Evolutionary conservation across 2,329 filamentous ascomycete genomes (phyloP).

Genomic region (Curvularia sp.): DNA sequence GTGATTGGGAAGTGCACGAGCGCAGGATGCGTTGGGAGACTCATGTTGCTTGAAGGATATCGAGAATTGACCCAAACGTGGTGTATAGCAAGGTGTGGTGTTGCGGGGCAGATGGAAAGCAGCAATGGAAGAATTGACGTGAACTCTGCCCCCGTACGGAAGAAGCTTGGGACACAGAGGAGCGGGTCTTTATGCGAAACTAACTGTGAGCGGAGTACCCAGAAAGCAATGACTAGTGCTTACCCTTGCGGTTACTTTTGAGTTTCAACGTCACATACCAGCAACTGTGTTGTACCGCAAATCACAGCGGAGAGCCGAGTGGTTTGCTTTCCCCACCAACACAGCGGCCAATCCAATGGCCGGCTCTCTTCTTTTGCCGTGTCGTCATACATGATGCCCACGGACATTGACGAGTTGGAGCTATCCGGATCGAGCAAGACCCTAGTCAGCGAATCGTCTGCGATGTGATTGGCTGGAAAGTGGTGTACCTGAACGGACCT

Average conservation of each 20-base stretch:
- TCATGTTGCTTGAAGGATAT: constrained; percentile 21
- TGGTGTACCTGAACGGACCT: not conserved
- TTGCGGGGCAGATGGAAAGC: not conserved
- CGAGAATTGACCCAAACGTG: not conserved
- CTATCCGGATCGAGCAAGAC: not conserved
- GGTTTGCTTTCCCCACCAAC: not conserved
- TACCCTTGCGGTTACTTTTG: not conserved
- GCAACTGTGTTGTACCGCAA: not conserved
- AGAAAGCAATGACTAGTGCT: constrained; percentile 2
- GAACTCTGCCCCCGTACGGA: not conserved
- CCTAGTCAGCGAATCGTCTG: not conserved
- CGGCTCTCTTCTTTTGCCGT: constrained; percentile 6
- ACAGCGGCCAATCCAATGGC: not conserved
- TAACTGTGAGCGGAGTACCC: too few species aligned
- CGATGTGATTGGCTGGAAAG: constrained; percentile 5
- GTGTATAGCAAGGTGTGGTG: not conserved
- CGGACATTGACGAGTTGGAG: not conserved
- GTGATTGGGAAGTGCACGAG: constrained; percentile 58
- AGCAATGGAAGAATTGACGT: not conserved
- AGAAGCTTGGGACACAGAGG: not conserved
- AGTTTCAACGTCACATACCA: not conserved
- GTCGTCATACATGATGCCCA: constrained; percentile 4
- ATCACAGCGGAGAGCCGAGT: constrained; percentile 13
- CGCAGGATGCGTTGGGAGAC: constrained; percentile 56
- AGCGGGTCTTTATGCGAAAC: not conserved